phyloP scores from a whole-genome alignment of 2,329 filamentous ascomycete genomes.

The Xylariaceae sp. region DNA sequence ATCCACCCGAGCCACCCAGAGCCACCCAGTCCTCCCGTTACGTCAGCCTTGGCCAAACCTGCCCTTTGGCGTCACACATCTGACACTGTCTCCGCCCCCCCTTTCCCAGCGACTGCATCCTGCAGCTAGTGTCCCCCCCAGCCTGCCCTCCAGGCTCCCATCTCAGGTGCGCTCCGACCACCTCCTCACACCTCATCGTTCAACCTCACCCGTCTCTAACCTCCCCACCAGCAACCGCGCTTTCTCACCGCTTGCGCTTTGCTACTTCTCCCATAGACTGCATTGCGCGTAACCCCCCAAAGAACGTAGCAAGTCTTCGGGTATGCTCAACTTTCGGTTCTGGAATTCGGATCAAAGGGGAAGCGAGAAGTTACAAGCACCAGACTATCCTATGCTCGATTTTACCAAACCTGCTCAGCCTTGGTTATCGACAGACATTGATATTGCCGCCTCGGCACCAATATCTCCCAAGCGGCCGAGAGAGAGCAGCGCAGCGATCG shows the following conservation, averaged over 20 bases:
- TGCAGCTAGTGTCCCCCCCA: slow-evolving; percentile 7
- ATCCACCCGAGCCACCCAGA: slow-evolving; percentile 11
- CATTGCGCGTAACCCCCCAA: slow-evolving; percentile 5
- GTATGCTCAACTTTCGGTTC: slow-evolving; percentile 60
- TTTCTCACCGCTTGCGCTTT: slow-evolving; percentile 6
- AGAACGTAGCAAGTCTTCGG: slow-evolving; percentile 20
- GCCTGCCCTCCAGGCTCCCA: slow-evolving; percentile 14
- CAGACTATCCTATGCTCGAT: slow-evolving; percentile 40
- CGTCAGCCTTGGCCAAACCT: slow-evolving; percentile 31
- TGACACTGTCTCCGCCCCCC: slow-evolving; percentile 19
- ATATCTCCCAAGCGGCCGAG: slow-evolving; percentile 31
- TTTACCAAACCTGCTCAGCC: slow-evolving; percentile 34
- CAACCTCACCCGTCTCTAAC: slow-evolving; percentile 4
- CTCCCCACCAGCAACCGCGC: not conserved
- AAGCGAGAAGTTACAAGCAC: slow-evolving; percentile 50
- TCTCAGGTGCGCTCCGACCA: slow-evolving; percentile 24
- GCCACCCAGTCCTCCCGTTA: slow-evolving; percentile 23
- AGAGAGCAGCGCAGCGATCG: slow-evolving; percentile 34
- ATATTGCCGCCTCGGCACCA: slow-evolving; percentile 25
- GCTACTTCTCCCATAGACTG: slow-evolving; percentile 6
- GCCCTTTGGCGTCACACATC: slow-evolving; percentile 26
- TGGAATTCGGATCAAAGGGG: slow-evolving; percentile 58
- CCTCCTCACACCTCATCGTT: slow-evolving; percentile 5
- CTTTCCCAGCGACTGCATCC: slow-evolving; percentile 19
- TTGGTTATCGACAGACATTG: slow-evolving; percentile 30